Evolutionary conservation across 768 basidiomycete species (phyloP).

Genomic region (Galerina marginata): DNA sequence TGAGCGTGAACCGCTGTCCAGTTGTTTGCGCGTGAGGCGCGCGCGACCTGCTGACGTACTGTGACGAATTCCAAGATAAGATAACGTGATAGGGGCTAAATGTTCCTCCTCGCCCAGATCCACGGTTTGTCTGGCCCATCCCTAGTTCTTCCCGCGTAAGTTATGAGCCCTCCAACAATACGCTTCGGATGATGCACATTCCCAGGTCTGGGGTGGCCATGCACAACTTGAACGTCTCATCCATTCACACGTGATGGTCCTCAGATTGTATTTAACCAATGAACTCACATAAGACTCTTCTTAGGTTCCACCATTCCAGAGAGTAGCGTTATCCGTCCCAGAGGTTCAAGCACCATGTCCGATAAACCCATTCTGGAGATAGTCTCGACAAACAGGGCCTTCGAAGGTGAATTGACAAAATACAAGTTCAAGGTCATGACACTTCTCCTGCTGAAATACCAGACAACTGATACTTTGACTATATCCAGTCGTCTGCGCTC

Average conservation of each 20-base stretch:
- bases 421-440: slow-evolving; percentile 77
- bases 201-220: neutral
- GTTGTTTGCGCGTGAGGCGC: neutral
- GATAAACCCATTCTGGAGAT: slow-evolving; percentile 53
- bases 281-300: slow-evolving; percentile 5
- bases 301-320: slow-evolving; percentile 5
- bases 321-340: neutral
- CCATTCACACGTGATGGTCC: slow-evolving; percentile 23
- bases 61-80: slow-evolving; percentile 14
- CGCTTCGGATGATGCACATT: neutral
- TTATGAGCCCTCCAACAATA: neutral
- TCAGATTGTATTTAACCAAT: slow-evolving; percentile 12
- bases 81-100: slow-evolving; percentile 15
- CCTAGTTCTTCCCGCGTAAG: neutral
- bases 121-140: neutral
- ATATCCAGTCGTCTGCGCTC: slow-evolving; percentile 66
- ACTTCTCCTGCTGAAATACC: neutral
- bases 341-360: slow-evolving; percentile 10
- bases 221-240: neutral
- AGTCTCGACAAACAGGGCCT: slow-evolving; percentile 78
- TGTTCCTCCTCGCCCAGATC: neutral
- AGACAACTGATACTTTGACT: slow-evolving; percentile 1
- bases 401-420: slow-evolving; percentile 81
- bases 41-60: neutral
- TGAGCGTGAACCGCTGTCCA: neutral